Evolutionary conservation across 306 rosid genomes (phyloP), one percentile per base, ranked within the genome.

Genomic region (Acmispon strigosus): DNA sequence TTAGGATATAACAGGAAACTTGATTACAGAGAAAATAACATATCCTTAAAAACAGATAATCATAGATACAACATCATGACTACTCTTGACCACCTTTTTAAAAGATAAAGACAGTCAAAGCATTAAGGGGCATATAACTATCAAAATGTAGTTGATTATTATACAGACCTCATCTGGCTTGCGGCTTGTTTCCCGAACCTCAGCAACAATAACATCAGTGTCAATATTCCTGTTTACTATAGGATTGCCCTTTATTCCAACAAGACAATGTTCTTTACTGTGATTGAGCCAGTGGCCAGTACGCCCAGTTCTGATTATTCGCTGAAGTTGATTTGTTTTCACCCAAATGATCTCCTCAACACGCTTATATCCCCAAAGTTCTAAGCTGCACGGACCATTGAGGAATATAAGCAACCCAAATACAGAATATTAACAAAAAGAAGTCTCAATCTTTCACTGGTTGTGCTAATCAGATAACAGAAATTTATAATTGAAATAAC

Each of bases 241-340:
- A 12, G 99, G 99, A 67, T 80, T 44, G 15, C 97, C 99, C 80
- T 95, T 95, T 80, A 95, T 95, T 76, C 99, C 99, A 65, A 95
- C 96, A 51, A 95, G 97, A 82, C 99, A 95, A 81, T 95, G 99
- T 75, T 95, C 99, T 83, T 91, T 95, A 70, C 97, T 95, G 65
- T 95, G 99, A 81, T 95, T 95, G 63, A 95, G 92, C 99, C 99
- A 95, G 78, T 95, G 99, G 49, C 99, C 99, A 0, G 99, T 91
- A 43, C 96, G 88, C 44, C 99, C 99, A 12, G 99, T 95, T 87
- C 99, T 86, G 75, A 95, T 91, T 70, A 95, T 95, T 66, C 97
- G 83, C 81, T 95, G 99, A 73, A 95, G 97, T 77, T 95, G 99
- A 79, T 95, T 95, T 13, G 99, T 95, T 81, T 95, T 95, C 60